Base-by-base conservation (phyloP, 257 asterid genomes). In the Thymus quinquecostatus region DNA sequence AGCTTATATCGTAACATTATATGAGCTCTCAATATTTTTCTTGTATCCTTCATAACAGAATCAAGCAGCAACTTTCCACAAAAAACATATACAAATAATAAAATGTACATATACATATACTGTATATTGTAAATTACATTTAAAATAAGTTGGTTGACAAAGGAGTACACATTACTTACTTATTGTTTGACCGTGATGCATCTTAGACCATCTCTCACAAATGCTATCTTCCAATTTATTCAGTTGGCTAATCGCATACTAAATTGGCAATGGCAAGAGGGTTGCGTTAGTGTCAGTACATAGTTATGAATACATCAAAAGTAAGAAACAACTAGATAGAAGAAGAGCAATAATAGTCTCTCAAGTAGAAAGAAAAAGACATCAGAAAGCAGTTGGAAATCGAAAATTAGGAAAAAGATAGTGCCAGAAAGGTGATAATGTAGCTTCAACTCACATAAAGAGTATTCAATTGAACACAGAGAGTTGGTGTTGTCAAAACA, bases 221-320 rank as follows among this genome's bases (percentile, higher is more conserved):
- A 94, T 94, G 95, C 89, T 89, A 76, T 91, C 99, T 87, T 94
- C 99, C 91, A 94, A 73, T 78, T 82, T 94, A 70, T 79, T 86
- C 79, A 94, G 85, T 72, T 94, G 98, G 86, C 93, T 89, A 47
- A 94, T 83, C 27, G 92, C 98, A 79, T 91, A 91, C 99, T 94
- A 81, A 54, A 38, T 73, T 63, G 21, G 21, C 21, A 21, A 21
- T 64, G 47, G 70, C 61, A 68, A 77, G 78, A 77, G 67, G 70
- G 47, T 51, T 60, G 76, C 21, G 56, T 85, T 47, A 85, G 84
- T 65, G 77, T 64, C 11, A 36, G 55, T 30, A 76, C 51, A 40
- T 27, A 51, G 51, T 27, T 10, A 66, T 6, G 50, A 7, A 55
- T 64, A 30, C n/a, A 61, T 2, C 54, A 69, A 59, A 36, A 44